Percentiles rank a stretch among this genome's conserved stretches.
These are phyloP conservation scores for Penicillium italicum DNA, from an alignment of 2,329 filamentous ascomycete species.

Conservation along the genomic window DNA sequence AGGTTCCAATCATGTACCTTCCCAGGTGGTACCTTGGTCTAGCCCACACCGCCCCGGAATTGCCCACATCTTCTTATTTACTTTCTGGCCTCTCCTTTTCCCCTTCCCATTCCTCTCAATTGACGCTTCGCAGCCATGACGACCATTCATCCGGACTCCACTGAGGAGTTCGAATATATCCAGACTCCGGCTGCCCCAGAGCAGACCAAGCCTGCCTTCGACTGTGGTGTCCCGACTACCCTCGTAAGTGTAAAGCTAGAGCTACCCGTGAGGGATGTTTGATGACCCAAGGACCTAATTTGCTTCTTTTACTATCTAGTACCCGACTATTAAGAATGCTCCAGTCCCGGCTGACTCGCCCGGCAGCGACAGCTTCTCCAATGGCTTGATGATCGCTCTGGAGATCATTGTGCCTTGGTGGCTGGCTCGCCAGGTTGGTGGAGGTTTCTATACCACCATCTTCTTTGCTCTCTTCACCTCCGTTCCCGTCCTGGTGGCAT, in stretches of 20 bases:
- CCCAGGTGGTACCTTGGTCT: conserved; percentile 7
- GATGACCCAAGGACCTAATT: neutral
- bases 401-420: conserved; percentile 71
- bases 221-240: conserved; percentile 61
- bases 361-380: conserved; percentile 83
- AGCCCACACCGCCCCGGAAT: conserved; percentile 20
- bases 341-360: conserved; percentile 86
- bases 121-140: conserved; percentile 34
- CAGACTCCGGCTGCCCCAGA: conserved; percentile 58
- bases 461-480: conserved; percentile 79
- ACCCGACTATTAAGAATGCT: conserved; percentile 85
- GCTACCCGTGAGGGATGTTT: conserved; percentile 2
- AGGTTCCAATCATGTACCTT: conserved; percentile 8
- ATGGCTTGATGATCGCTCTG: conserved; percentile 67
- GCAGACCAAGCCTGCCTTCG: conserved; percentile 49
- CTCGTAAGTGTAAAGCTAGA: conserved; percentile 46
- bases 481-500: conserved; percentile 73
- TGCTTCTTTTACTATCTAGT: conserved; percentile 50
- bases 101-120: conserved; percentile 23
- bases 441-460: conserved; percentile 80
- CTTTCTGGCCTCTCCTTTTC: conserved; percentile 22
- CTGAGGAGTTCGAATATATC: conserved; percentile 52
- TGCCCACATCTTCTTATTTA: conserved; percentile 21
- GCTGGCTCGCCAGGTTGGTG: conserved; percentile 76
- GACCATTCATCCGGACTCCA: conserved; percentile 45